phyloP scores from a whole-genome alignment of 2,329 filamentous ascomycete genomes.

The Fusarium chaquense region DNA sequence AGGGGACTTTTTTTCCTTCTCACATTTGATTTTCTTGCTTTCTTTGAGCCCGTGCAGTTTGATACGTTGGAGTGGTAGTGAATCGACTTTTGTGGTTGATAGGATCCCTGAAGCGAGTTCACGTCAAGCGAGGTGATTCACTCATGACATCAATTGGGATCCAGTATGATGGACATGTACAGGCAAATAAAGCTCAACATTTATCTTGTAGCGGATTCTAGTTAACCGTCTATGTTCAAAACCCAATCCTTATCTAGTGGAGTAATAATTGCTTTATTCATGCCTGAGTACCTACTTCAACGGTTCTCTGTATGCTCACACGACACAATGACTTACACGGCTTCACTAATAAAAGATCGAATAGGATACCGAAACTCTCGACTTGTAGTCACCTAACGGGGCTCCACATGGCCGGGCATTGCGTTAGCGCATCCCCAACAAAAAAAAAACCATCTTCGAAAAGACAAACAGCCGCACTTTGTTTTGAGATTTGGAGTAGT shows the following conservation, averaged over 20 bases:
- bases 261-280: background rate
- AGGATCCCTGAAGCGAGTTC: background rate
- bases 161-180: background rate
- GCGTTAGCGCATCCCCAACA: constrained; percentile 50
- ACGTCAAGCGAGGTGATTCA: background rate
- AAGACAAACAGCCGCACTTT: constrained; percentile 30
- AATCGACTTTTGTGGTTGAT: background rate
- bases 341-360: constrained; percentile 11
- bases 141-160: background rate
- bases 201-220: background rate
- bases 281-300: background rate
- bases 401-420: constrained; percentile 36
- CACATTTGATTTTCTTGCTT: background rate
- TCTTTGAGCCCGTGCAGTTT: constrained; percentile 7
- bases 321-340: constrained; percentile 27
- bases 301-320: constrained; percentile 4
- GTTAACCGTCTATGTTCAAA: background rate
- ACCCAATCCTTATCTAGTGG: background rate
- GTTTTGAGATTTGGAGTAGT: constrained; percentile 39
- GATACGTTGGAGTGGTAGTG: background rate
- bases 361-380: constrained; percentile 7
- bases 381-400: constrained; percentile 16
- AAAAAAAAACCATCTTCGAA: constrained; percentile 27
- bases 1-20: background rate
- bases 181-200: background rate